Evolutionary conservation across 2,329 filamentous ascomycete species (phyloP).

Genomic region (Scytalidium lignicola): DNA sequence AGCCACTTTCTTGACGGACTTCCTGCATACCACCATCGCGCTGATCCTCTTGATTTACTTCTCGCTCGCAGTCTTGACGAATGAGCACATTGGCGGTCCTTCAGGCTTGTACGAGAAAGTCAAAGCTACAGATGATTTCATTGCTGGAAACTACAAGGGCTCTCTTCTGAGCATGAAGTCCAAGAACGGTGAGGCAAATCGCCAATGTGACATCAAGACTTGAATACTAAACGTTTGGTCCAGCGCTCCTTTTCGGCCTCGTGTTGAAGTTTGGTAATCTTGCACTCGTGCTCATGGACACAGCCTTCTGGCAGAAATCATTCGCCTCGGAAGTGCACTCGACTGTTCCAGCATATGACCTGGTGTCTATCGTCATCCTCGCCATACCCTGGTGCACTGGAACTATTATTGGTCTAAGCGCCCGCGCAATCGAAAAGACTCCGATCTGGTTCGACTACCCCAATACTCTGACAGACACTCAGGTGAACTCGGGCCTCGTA

Average conservation of each 20-base stretch:
- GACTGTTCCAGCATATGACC: constrained; percentile 35
- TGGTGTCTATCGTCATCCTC: constrained; percentile 43
- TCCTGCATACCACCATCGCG: constrained; percentile 39
- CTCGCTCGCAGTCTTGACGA: constrained; percentile 37
- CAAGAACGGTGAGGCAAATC: constrained; percentile 14
- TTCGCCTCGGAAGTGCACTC: constrained; percentile 43
- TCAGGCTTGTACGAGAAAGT: constrained; percentile 42
- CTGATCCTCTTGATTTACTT: constrained; percentile 45
- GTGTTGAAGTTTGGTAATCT: constrained; percentile 41
- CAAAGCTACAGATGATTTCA: constrained; percentile 34
- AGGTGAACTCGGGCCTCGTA: constrained; percentile 21
- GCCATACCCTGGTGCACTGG: constrained; percentile 42
- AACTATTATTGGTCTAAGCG: constrained; percentile 40
- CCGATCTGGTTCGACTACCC: constrained; percentile 36
- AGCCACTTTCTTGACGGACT: constrained; percentile 15
- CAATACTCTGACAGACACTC: constrained; percentile 15
- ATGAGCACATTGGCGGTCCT: constrained; percentile 36
- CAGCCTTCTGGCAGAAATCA: constrained; percentile 48
- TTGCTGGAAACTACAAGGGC: constrained; percentile 40
- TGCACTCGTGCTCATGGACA: constrained; percentile 37
- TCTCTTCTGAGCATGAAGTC: constrained; percentile 45
- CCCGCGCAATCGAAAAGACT: constrained; percentile 37
- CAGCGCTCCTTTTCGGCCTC: constrained; percentile 37
- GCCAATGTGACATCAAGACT: background rate
- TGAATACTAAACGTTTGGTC: constrained; percentile 1